phyloP scores from a whole-genome alignment of 768 basidiomycete genomes.

The Imleria badia region DNA sequence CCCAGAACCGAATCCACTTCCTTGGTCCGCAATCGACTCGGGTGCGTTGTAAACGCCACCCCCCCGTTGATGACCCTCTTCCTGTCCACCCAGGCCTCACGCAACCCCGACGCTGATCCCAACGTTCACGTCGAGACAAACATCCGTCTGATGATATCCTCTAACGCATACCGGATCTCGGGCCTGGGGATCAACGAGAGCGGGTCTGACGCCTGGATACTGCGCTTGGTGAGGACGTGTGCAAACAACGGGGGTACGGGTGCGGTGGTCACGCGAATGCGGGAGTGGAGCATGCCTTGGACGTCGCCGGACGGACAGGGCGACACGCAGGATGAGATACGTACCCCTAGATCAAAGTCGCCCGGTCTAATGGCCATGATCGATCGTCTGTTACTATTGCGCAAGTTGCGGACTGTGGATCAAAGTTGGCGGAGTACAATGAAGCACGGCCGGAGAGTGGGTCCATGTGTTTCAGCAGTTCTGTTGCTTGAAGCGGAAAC shows the following conservation, averaged over 20 bases:
- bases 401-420: constrained; percentile 44
- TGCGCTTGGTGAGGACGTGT: constrained; percentile 32
- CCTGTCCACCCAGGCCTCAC: constrained; percentile 27
- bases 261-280: constrained; percentile 32
- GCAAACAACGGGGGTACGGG: constrained; percentile 39
- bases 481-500: constrained; percentile 9
- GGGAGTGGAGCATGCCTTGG: constrained; percentile 53
- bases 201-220: background rate
- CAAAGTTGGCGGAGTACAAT: constrained; percentile 25
- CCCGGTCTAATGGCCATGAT: constrained; percentile 22
- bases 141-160: background rate
- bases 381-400: constrained; percentile 20
- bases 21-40: background rate
- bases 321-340: constrained; percentile 16
- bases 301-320: constrained; percentile 31
- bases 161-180: background rate
- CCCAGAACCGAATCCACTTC: background rate
- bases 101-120: constrained; percentile 20
- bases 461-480: constrained; percentile 38
- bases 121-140: constrained; percentile 19
- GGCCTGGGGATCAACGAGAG: background rate
- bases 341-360: constrained; percentile 35
- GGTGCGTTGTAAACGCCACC: constrained; percentile 25
- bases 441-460: constrained; percentile 31
- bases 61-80: constrained; percentile 14